A percentile compares a stretch with the other conserved stretches of the same genome.
phyloP scores from a whole-genome alignment of 2,329 filamentous ascomycete species.

The Pochonia chlamydosporia region DNA sequence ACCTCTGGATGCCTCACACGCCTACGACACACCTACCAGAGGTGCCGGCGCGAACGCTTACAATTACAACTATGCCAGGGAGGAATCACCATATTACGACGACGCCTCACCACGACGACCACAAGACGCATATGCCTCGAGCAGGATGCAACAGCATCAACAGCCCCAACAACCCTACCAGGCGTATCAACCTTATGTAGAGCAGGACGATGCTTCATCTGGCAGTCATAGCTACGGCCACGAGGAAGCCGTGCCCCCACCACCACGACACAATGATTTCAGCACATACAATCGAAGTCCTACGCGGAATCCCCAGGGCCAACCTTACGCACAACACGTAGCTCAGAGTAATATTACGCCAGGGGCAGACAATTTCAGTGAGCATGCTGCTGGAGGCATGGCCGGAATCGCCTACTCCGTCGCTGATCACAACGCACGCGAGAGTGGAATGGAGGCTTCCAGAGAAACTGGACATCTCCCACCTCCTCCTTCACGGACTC shows the following conservation, averaged over 20 bases:
- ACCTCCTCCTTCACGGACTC: constrained; percentile 30
- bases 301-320: constrained; percentile 16
- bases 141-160: constrained; percentile 1
- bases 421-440: constrained; percentile 57
- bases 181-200: neutral
- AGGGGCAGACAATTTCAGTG: constrained; percentile 62
- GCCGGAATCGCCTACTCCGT: constrained; percentile 61
- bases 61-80: constrained; percentile 3
- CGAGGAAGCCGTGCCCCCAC: neutral
- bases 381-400: constrained; percentile 58
- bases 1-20: constrained; percentile 22
- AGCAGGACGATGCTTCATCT: constrained; percentile 2
- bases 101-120: constrained; percentile 13
- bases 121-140: neutral
- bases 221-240: neutral
- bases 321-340: constrained; percentile 17
- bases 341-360: constrained; percentile 43
- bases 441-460: constrained; percentile 60
- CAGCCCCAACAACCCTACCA: neutral
- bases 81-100: constrained; percentile 21
- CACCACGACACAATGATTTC: constrained; percentile 16
- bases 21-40: neutral
- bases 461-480: constrained; percentile 32
- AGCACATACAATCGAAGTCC: constrained; percentile 15
- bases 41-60: constrained; percentile 15